These are phyloP conservation scores for Falciphora oryzae DNA, from an alignment of 2,329 filamentous ascomycete species.

Conservation along the genomic window DNA sequence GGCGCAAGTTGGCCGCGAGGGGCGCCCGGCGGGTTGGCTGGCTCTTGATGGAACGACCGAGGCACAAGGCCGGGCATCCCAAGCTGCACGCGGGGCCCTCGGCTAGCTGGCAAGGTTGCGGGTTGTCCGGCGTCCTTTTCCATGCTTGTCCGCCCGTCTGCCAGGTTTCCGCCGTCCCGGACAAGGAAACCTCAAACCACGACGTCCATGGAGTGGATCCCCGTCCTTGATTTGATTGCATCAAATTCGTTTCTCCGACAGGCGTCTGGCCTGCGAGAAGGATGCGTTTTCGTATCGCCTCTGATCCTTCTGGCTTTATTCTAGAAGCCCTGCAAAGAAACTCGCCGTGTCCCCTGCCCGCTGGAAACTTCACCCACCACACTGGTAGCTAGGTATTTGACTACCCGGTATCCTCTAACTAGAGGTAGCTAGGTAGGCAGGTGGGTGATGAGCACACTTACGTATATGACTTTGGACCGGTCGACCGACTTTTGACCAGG, in stretches of 20 bases:
- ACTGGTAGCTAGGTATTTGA: too few relatives aligned
- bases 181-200: not conserved
- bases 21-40: too few relatives aligned
- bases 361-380: too few relatives aligned
- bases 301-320: not conserved
- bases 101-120: not conserved
- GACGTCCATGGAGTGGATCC: not conserved
- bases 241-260: not conserved
- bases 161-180: not conserved
- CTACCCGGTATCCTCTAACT: too few relatives aligned
- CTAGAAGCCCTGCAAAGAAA: not conserved
- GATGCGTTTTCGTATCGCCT: not conserved
- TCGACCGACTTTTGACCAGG: too few relatives aligned
- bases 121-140: too few relatives aligned
- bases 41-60: not conserved
- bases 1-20: too few relatives aligned
- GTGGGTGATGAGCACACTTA: too few relatives aligned
- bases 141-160: too few relatives aligned
- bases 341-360: too few relatives aligned
- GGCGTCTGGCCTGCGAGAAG: not conserved
- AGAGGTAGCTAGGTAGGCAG: too few relatives aligned
- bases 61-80: not conserved
- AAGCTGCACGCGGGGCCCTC: not conserved
- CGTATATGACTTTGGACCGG: too few relatives aligned
- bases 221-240: not conserved